A percentile compares a stretch with the other conserved stretches of the same genome.
Evolutionary conservation across 2,329 filamentous ascomycete genomes (phyloP).

Genomic region (Penicillium sp.): DNA sequence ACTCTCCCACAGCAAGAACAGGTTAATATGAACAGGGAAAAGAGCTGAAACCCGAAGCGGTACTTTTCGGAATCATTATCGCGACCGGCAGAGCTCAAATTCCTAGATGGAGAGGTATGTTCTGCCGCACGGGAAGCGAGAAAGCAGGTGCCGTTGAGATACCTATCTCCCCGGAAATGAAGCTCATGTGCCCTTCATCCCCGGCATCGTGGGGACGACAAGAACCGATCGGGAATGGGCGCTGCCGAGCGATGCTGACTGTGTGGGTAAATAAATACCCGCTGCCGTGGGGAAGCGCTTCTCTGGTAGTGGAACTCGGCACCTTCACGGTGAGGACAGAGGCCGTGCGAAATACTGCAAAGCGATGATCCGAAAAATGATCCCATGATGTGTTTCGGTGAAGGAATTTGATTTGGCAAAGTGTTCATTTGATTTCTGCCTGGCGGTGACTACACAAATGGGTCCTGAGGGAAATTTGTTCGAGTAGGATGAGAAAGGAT

Average conservation of each 20-base stretch:
- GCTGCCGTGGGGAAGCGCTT: constrained; percentile 1
- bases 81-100: background rate
- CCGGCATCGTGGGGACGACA: constrained; percentile 6
- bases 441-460: background rate
- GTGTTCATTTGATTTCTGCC: background rate
- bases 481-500: background rate
- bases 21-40: background rate
- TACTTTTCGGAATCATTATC: background rate
- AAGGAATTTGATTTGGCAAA: background rate
- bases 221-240: constrained; percentile 2
- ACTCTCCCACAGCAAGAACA: background rate
- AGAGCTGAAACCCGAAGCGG: background rate
- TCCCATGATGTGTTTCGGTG: background rate
- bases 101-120: background rate
- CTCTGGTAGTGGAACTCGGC: background rate
- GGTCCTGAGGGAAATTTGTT: background rate
- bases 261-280: constrained; percentile 5
- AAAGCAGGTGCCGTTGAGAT: background rate
- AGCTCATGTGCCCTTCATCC: background rate
- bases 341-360: background rate
- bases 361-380: background rate
- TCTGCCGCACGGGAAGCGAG: background rate
- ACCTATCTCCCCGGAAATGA: background rate
- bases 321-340: background rate
- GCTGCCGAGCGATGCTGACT: background rate